These are phyloP conservation scores for Solanum etuberosum DNA, from an alignment of 257 asterid genomes.

Conservation along the genomic window DNA sequence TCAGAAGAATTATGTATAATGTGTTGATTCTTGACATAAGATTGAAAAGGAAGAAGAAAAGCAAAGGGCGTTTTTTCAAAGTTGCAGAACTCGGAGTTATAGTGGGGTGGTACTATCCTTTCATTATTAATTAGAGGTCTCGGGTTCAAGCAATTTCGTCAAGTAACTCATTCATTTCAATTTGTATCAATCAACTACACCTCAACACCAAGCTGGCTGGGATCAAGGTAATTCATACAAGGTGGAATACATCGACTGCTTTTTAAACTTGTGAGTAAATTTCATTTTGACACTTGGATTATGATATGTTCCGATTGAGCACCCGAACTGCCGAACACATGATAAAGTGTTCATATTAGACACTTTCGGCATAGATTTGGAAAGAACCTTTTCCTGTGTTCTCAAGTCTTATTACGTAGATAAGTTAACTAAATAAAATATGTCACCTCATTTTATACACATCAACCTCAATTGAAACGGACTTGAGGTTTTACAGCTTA, in stretches of 20 bases:
- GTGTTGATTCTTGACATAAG: background rate
- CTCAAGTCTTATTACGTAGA: background rate
- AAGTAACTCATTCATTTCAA: background rate
- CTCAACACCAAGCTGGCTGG: background rate
- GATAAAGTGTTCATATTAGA: background rate
- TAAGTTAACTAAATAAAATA: background rate
- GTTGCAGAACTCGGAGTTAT: background rate
- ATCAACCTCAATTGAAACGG: background rate
- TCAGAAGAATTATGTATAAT: background rate
- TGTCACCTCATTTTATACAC: background rate
- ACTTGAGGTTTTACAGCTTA: background rate
- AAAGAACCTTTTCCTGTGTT: background rate
- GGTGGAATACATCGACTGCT: background rate
- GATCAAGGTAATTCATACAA: background rate
- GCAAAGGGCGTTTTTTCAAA: background rate
- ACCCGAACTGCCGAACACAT: background rate
- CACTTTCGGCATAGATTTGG: background rate
- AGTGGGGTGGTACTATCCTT: background rate
- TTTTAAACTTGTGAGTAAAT: background rate
- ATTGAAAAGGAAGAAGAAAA: background rate
- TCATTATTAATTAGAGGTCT: background rate
- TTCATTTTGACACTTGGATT: background rate
- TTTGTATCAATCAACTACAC: background rate
- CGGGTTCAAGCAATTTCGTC: background rate
- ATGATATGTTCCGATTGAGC: background rate